Percentiles rank a stretch among this genome's conserved stretches.
phyloP scores from a whole-genome alignment of 257 asterid genomes.

The Osmanthus fragrans region DNA sequence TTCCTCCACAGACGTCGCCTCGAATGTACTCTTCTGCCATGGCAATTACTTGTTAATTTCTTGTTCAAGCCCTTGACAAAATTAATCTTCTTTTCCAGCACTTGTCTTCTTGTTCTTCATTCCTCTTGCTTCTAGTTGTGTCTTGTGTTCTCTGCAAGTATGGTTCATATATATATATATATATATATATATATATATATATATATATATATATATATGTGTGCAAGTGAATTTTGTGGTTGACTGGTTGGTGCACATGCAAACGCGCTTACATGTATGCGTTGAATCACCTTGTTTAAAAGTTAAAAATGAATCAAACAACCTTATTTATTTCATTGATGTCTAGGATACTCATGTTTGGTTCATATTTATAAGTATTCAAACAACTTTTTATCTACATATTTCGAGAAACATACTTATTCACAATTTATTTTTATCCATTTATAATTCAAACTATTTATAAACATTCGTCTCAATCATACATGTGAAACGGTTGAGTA shows the following conservation, averaged over 20 bases:
- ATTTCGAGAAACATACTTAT: too few relatives aligned
- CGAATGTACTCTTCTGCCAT: conserved; percentile 73
- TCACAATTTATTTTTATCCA: too few relatives aligned
- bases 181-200: conserved; percentile 6
- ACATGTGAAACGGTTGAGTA: conserved; percentile 12
- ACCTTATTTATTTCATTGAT: too few relatives aligned
- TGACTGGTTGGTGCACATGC: conserved; percentile 13
- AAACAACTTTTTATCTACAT: too few relatives aligned
- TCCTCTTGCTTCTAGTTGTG: background rate
- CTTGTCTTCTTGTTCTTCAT: background rate
- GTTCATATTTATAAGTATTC: too few relatives aligned
- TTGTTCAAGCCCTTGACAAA: background rate
- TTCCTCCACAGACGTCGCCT: conserved; percentile 71
- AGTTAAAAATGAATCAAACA: too few relatives aligned
- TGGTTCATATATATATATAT: conserved; percentile 7
- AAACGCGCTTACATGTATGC: background rate
- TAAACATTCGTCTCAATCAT: background rate
- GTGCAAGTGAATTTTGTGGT: conserved; percentile 32
- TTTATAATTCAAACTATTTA: too few relatives aligned
- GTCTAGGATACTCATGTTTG: background rate
- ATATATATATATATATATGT: background rate
- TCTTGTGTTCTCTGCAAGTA: conserved; percentile 11
- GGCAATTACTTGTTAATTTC: background rate
- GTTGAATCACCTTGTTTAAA: background rate
- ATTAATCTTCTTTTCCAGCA: background rate